Conservation (phyloP, 768 basidiomycete genomes). For the Collybia mongolica region DNA sequence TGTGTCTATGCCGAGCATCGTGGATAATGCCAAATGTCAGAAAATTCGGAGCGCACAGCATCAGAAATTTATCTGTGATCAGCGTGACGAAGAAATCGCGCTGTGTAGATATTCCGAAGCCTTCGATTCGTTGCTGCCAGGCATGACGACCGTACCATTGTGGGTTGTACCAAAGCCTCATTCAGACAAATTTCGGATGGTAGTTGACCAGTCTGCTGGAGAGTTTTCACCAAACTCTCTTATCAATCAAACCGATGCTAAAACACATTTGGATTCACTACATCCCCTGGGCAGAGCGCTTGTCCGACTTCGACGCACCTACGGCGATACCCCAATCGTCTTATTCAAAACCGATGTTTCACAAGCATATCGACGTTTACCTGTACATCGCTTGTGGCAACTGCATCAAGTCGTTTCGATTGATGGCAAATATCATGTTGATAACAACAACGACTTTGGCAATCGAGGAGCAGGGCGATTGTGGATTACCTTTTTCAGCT, state of each 20-base stretch:
- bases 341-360: constrained; percentile 39
- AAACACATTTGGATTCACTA: constrained; percentile 18
- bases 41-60: too few relatives aligned
- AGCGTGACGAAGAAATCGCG: constrained; percentile 17
- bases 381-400: constrained; percentile 26
- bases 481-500: constrained; percentile 23
- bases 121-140: constrained; percentile 26
- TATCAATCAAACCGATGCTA: constrained; percentile 7
- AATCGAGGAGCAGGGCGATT: constrained; percentile 19
- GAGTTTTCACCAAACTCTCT: constrained; percentile 24
- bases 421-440: constrained; percentile 23
- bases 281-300: constrained; percentile 7
- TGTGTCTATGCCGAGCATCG: too few relatives aligned
- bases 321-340: constrained; percentile 8
- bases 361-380: constrained; percentile 30
- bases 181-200: constrained; percentile 27
- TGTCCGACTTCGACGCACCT: neutral
- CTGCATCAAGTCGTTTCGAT: constrained; percentile 32
- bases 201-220: constrained; percentile 35
- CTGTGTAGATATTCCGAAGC: constrained; percentile 15
- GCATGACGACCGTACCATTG: constrained; percentile 35
- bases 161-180: constrained; percentile 30
- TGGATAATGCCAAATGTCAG: too few relatives aligned
- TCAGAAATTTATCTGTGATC: constrained; percentile 18
- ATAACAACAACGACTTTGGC: constrained; percentile 32